Evolutionary conservation across 2,329 filamentous ascomycete species (phyloP), one percentile per base, ranked within the genome.

Genomic region (Xylaria digitata): DNA sequence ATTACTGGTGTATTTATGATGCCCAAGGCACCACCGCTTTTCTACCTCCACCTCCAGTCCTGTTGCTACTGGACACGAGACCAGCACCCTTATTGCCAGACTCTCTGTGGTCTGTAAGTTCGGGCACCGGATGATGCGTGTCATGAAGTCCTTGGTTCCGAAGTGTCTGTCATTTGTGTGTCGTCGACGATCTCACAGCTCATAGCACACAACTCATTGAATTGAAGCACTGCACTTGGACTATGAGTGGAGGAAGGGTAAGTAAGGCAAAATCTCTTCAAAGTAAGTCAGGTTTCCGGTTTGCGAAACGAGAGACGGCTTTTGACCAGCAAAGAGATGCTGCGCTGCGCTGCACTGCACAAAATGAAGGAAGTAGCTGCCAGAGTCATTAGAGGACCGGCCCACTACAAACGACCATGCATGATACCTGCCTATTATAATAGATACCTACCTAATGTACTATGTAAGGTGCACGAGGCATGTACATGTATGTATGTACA

Each of bases 1-100:
- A 37, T n/a, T 42, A 55, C 30, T 55, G 23, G 34, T 26, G 52
- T 23, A n/a, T 53, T 34, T 34, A 58, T 40, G 56, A 55, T 64
- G 67, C 64, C 67, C 67, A 69, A 69, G 26, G 61, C 67, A 69
- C 64, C 61, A 63, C 60, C 43, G 34, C 58, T 23, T 66, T 34
- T 48, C 48, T 40, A 42, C 53, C 43, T 52, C 45, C 23, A 13
- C 56, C 57, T 43, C 46, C 40, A 46, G 6, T 46, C 48, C 58
- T 65, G 23, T 54, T 37, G 32, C 34, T 37, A 32, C 65, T 64
- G 43, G 50, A 26, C 42, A 55, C 52, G 52, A 37, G 23, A 56
- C 59, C 55, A 30, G 66, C 59, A 55, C 59, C 66, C 37, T 21
- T 50, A 40, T 40, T 54, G 56, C 50, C 45, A 48, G 54, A 45